Evolutionary conservation across 805 yeast species (phyloP), one percentile per base, ranked within the genome.

Genomic region (Saccharomycopsis olivae): DNA sequence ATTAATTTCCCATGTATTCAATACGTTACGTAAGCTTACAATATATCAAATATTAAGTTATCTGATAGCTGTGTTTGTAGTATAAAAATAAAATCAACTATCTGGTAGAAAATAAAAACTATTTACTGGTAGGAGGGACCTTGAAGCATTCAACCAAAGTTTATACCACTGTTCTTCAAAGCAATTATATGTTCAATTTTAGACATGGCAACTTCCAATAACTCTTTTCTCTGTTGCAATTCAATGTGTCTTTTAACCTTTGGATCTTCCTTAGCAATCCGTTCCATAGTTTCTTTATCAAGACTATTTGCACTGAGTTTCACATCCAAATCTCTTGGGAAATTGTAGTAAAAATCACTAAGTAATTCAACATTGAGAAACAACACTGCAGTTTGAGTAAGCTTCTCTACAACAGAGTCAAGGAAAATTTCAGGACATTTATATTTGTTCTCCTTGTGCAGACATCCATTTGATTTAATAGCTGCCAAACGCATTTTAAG

Each of bases 391-490:
- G 98, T 92, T 10, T 89, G 81, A 0, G 96, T 85, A 18, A 92
- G 64, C 58, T 92, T 92, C 47, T 86, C 88, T 38, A 92, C 80
- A 3, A 92, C 95, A 2, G 86, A 95, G 54, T 86, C 94, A 56
- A 92, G 65, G 50, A 88, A 94, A 5, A 88, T 72, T 57, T 92
- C 99, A 0, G 99, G 99, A 55, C 99, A 92, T 50, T 78, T 80
- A 56, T 79, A 86, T 57, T 83, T 87, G 57, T 80, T 83, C 33
- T 77, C 86, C 51, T 83, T 83, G 47, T 69, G 65, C 50, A 74
- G 75, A 65, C 98, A 92, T 50, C 73, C 73, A 37, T 77, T 73
- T 5, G 86, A 77, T 49, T 76, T 79, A 54, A 89, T 65, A 8
- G 87, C 74, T 44, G 77, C 78, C 53, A 87, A 61, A 50, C 99